A percentile compares a stretch with the other conserved stretches of the same genome.
These are phyloP conservation scores for Sicyos edulis DNA, from an alignment of 306 rosid species.

Conservation along the genomic window DNA sequence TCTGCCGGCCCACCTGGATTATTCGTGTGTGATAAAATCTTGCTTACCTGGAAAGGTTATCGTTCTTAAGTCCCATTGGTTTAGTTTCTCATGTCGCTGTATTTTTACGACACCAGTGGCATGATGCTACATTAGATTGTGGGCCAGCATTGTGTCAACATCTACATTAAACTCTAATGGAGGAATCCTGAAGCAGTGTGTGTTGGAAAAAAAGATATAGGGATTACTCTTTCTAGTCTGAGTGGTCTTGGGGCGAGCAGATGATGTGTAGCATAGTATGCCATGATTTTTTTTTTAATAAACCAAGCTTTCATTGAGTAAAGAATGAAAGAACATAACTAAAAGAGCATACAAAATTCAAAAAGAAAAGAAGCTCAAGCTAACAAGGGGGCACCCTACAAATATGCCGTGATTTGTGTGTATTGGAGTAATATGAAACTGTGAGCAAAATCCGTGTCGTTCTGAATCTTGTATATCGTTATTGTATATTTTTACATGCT, in stretches of 20 bases:
- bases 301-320: too few relatives aligned
- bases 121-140: background rate
- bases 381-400: too few relatives aligned
- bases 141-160: background rate
- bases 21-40: background rate
- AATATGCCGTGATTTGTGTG: background rate
- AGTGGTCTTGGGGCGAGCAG: background rate
- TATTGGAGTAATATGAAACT: background rate
- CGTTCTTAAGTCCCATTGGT: background rate
- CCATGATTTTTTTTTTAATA: background rate
- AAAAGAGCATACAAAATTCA: too few relatives aligned
- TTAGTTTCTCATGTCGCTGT: background rate
- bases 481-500: background rate
- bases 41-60: background rate
- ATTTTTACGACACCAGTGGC: background rate
- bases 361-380: too few relatives aligned
- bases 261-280: background rate
- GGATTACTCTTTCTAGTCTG: conserved; percentile 1
- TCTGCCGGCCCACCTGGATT: conserved; percentile 4
- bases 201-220: background rate
- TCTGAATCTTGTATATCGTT: background rate
- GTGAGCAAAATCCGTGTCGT: background rate
- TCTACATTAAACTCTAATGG: background rate
- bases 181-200: background rate
- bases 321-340: too few relatives aligned